phyloP scores from a whole-genome alignment of 768 basidiomycete species.

The Xanthoconium purpureum region DNA sequence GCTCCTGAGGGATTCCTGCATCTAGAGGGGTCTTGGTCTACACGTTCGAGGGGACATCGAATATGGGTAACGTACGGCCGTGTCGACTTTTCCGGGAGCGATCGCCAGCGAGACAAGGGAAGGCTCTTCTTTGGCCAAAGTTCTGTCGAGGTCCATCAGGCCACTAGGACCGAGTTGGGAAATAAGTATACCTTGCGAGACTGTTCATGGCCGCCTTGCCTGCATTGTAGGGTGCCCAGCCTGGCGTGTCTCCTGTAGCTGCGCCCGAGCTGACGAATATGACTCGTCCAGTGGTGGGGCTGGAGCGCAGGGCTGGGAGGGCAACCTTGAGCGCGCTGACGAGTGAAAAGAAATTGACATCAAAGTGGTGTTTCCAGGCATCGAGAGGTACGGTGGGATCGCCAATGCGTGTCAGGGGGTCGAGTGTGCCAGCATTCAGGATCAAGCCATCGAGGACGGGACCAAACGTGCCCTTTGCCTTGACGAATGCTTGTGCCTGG shows the following conservation, averaged over 20 bases:
- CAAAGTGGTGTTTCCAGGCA: conserved; percentile 70
- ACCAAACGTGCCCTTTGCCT: conserved; percentile 52
- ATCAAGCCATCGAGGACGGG: conserved; percentile 68
- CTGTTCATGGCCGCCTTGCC: conserved; percentile 90
- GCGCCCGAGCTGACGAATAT: conserved; percentile 88
- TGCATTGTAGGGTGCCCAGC: conserved; percentile 83
- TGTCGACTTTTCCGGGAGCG: conserved; percentile 87
- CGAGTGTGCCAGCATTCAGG: conserved; percentile 80
- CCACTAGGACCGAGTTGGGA: background rate
- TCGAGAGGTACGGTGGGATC: conserved; percentile 48
- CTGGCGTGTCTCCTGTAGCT: conserved; percentile 59
- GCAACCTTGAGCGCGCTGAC: conserved; percentile 64
- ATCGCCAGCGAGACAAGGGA: conserved; percentile 69
- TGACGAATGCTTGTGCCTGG: conserved; percentile 53
- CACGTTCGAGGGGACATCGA: background rate
- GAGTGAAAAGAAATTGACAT: conserved; percentile 86
- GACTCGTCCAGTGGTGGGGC: conserved; percentile 56
- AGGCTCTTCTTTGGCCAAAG: conserved; percentile 82
- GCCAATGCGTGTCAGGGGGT: conserved; percentile 62
- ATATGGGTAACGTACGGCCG: conserved; percentile 48
- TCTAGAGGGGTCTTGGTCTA: conserved; percentile 40
- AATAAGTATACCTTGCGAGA: conserved; percentile 56
- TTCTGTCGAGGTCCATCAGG: conserved; percentile 44
- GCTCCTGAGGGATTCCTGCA: conserved; percentile 61
- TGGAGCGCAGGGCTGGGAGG: conserved; percentile 66